Percentiles rank a stretch among this genome's conserved stretches.
Conservation (phyloP, 1,139 yeast genomes). For the Candida neerlandica region DNA sequence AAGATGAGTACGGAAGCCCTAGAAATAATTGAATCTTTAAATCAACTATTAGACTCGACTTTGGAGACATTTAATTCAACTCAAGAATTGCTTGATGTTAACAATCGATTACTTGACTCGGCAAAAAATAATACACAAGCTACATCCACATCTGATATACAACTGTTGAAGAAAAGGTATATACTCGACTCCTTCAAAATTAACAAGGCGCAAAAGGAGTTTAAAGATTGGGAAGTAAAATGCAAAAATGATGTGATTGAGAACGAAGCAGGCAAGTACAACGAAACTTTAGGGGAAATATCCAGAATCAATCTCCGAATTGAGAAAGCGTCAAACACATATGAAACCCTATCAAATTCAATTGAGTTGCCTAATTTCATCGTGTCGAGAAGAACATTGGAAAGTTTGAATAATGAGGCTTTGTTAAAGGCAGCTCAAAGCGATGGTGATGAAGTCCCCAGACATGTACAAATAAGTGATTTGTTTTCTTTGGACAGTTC, state of each 20-base stretch:
- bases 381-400: constrained; percentile 34
- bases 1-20: background rate
- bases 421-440: constrained; percentile 21
- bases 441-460: constrained; percentile 16
- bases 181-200: constrained; percentile 40
- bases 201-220: constrained; percentile 32
- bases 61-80: constrained; percentile 20
- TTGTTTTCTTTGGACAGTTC: constrained; percentile 33
- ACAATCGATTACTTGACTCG: constrained; percentile 9
- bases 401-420: constrained; percentile 25
- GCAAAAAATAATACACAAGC: background rate
- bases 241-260: constrained; percentile 25
- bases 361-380: constrained; percentile 33
- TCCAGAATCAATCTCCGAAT: constrained; percentile 30
- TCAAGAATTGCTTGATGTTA: constrained; percentile 16
- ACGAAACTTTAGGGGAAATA: constrained; percentile 33
- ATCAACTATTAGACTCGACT: constrained; percentile 9
- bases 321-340: constrained; percentile 24
- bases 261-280: constrained; percentile 31
- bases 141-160: constrained; percentile 1
- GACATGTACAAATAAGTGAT: constrained; percentile 22
- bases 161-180: constrained; percentile 23
- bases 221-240: constrained; percentile 33
- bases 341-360: constrained; percentile 26
- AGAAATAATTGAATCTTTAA: constrained; percentile 7